A percentile compares a stretch with the other conserved stretches of the same genome.
Conservation (phyloP, 2,329 filamentous ascomycete genomes). For the Exserohilum turcica region DNA sequence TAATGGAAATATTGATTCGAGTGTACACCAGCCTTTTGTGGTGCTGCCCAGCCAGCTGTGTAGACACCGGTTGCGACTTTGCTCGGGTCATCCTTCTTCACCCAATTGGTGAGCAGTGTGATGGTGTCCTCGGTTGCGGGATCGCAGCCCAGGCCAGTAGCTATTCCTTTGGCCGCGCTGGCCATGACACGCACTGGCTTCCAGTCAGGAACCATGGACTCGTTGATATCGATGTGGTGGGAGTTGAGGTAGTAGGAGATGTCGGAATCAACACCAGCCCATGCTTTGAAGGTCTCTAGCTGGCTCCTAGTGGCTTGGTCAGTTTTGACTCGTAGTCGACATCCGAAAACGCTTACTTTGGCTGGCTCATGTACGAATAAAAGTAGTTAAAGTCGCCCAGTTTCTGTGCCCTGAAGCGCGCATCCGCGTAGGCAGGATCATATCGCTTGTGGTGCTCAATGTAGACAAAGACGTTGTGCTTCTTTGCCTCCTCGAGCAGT, state of each 20-base stretch:
- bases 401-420: slow-evolving; percentile 73
- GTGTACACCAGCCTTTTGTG: slow-evolving; percentile 91
- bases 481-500: slow-evolving; percentile 72
- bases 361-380: slow-evolving; percentile 93
- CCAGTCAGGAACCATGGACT: slow-evolving; percentile 87
- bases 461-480: slow-evolving; percentile 84
- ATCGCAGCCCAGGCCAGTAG: slow-evolving; percentile 77
- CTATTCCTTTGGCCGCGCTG: slow-evolving; percentile 77
- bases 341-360: slow-evolving; percentile 55
- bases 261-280: slow-evolving; percentile 89
- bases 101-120: slow-evolving; percentile 87
- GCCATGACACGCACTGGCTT: slow-evolving; percentile 79
- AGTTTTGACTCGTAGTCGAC: slow-evolving; percentile 47
- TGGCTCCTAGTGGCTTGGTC: slow-evolving; percentile 84
- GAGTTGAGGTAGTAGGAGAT: slow-evolving; percentile 97
- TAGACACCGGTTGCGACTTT: slow-evolving; percentile 87
- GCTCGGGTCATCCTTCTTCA: slow-evolving; percentile 68
- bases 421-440: slow-evolving; percentile 91
- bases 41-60: slow-evolving; percentile 93
- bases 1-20: slow-evolving; percentile 98
- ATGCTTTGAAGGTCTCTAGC: slow-evolving; percentile 91
- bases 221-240: slow-evolving; percentile 91
- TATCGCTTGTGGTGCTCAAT: slow-evolving; percentile 97
- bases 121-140: slow-evolving; percentile 90
- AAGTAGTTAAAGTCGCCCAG: slow-evolving; percentile 98